Base-by-base conservation (phyloP, 192 early-diverging fungal species). In the Phycomyces blakesleeanus region DNA sequence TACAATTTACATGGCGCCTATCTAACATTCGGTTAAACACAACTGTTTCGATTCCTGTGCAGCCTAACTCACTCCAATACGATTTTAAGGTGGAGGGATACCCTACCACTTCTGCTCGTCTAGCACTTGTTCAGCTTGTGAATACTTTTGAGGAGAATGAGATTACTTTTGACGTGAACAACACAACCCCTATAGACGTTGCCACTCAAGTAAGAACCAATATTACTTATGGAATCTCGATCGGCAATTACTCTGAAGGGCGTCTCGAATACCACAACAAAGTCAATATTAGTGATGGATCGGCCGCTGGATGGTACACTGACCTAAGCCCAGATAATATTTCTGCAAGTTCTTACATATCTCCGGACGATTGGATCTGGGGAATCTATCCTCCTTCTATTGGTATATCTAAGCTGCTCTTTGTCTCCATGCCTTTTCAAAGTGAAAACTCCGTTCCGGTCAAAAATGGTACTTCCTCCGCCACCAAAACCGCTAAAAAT, bases 191-290 rank as follows among this genome's bases (percentile, higher is more conserved):
- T 34, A 34, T 7, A 34, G 29, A 34, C 7, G 7, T 34, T 34
- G 29, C 29, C 2, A 51, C 65, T 11, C 50, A 57, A 12, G 67
- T 76, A 12, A 70, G 64, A 42, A 67, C 68, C 10, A 76, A 76
- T 41, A 2, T 20, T 0, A 76, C 74, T 1, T 67, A 67, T 52
- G 74, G 74, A 39, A 11, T 64, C 2, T 67, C 64, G 6, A 55
- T 76, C 27, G 74, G 74, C 38, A 24, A 63, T 9, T 76, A 71
- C 51, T 64, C 65, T 22, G 65, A 76, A 64, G 74, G 74, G n/a
- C 64, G 74, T 9, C 25, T 71, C 11, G 74, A 76, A 26, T 76
- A 67, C 29, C 64, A 51, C 5, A 34, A 42, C 0, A 47, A 59
- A 12, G 59, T 67, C 0, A 71, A 67, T 41, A 42, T 71, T 6